Base-by-base conservation (phyloP, 176 grass and related monocot genomes). In the Paspalum notatum region DNA sequence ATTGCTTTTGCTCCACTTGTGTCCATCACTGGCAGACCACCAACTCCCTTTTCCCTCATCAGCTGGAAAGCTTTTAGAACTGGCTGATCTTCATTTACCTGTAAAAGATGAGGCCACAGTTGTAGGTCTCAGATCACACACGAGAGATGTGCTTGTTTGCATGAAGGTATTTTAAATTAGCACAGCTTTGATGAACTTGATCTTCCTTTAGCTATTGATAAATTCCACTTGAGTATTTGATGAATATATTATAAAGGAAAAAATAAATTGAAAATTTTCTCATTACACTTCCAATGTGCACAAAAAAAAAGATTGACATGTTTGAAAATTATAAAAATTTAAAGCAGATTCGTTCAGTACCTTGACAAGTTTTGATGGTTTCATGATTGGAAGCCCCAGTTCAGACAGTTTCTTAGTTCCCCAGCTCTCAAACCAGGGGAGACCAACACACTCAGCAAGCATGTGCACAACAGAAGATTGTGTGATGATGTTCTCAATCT, bases 371-470 rank as follows among this genome's bases (percentile, higher is more conserved):
- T 80, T 82, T 15, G 67, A 47, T 55, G 90, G 93, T 71, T 93
- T 91, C 90, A 91, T 99, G 25, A 91, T 72, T 53, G 97, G 97
- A 69, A 99, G 92, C 39, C 93, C 93, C 43, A 99, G 76, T 46
- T 91, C 91, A 25, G 39, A 80, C 38, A 93, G 85, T 73, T 89
- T 93, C 71, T 95, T 99, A 39, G 82, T 93, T 59, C 93, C 97
- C 93, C 93, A 99, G 76, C 74, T 95, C 74, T 99, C 97, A 73
- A 99, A 99, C 97, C 93, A 99, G 39, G 88, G 77, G 83, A 93
- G 89, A 17, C 91, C 97, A 80, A 87, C 93, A 85, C 97, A 99
- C 82, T 99, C 97, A 62, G 89, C 97, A 66, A 99, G 91, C 89
- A 99, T 99, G 84, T 99, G 97, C 54, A 99, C 87, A 8, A 96